Conservation (phyloP, 345 rosid species). For the Trapa bicornis region DNA sequence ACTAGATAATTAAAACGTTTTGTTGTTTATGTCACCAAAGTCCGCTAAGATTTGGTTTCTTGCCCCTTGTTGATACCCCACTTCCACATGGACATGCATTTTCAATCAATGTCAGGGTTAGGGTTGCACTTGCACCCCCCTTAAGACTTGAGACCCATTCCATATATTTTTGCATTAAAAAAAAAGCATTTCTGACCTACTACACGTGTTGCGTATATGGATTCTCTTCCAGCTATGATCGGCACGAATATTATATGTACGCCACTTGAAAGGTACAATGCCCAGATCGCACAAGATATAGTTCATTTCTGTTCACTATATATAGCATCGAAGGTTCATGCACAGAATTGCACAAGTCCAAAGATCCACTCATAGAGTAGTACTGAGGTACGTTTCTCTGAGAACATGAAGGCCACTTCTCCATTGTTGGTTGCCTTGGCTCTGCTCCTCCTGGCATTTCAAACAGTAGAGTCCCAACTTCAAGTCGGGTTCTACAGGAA, state of each 20-base stretch:
- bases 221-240: not conserved
- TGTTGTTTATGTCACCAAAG: not conserved
- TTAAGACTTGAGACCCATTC: too few relatives aligned
- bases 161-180: too few relatives aligned
- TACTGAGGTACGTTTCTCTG: too few relatives aligned
- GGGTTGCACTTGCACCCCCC: too few relatives aligned
- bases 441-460: conserved; percentile 5
- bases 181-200: too few relatives aligned
- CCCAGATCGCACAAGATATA: not conserved
- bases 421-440: conserved; percentile 1
- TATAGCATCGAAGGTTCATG: not conserved
- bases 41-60: conserved; percentile 4
- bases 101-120: too few relatives aligned
- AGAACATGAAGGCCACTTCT: not conserved
- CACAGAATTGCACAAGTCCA: not conserved
- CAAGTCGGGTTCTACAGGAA: conserved; percentile 28
- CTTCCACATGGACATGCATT: not conserved
- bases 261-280: not conserved
- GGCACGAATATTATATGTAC: not conserved
- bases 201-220: too few relatives aligned
- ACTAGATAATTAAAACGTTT: not conserved
- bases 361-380: not conserved
- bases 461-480: conserved; percentile 25
- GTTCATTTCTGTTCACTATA: not conserved
- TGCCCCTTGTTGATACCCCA: not conserved